phyloP scores from a whole-genome alignment of 1,284 basidiomycete species.

The Ganoderma resinaceum region DNA sequence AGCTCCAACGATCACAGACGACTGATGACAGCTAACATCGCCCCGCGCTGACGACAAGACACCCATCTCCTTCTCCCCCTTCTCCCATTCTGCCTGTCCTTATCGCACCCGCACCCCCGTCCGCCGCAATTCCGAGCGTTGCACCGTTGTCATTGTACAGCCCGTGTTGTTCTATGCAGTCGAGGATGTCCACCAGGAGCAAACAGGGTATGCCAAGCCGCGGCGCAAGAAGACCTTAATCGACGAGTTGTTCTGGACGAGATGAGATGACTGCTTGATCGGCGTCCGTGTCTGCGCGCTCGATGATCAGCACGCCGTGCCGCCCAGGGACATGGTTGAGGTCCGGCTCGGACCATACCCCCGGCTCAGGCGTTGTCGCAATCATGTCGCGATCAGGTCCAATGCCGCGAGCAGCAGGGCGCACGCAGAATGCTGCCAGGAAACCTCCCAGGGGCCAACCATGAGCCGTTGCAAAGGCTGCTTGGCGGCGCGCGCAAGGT shows the following conservation, averaged over 20 bases:
- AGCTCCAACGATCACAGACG: not conserved
- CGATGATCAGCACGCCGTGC: conserved; percentile 92
- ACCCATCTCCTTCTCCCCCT: conserved; percentile 44
- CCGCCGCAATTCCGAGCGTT: conserved; percentile 28
- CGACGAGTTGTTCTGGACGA: conserved; percentile 94
- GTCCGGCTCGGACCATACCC: conserved; percentile 96
- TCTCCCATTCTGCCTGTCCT: conserved; percentile 42
- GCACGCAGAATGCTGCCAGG: conserved; percentile 80
- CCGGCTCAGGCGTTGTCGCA: conserved; percentile 98
- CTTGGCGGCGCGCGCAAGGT: conserved; percentile 71
- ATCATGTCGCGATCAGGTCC: conserved; percentile 95
- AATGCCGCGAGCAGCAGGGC: conserved; percentile 97
- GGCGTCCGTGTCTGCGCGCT: too few relatives aligned
- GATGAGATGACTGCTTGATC: too few relatives aligned
- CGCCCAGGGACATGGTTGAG: conserved; percentile 93
- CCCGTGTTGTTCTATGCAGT: conserved; percentile 90
- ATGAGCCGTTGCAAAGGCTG: conserved; percentile 84
- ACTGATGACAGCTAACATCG: not conserved
- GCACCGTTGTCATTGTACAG: conserved; percentile 73
- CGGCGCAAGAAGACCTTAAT: conserved; percentile 96
- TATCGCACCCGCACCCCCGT: conserved; percentile 33
- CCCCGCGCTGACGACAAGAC: conserved; percentile 11
- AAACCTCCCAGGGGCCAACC: conserved; percentile 97
- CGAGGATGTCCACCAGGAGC: conserved; percentile 89
- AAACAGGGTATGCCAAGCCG: conserved; percentile 95